Percentiles rank a stretch among this genome's conserved stretches.
phyloP scores from a whole-genome alignment of 345 rosid species.

The Hirschfeldia incana region DNA sequence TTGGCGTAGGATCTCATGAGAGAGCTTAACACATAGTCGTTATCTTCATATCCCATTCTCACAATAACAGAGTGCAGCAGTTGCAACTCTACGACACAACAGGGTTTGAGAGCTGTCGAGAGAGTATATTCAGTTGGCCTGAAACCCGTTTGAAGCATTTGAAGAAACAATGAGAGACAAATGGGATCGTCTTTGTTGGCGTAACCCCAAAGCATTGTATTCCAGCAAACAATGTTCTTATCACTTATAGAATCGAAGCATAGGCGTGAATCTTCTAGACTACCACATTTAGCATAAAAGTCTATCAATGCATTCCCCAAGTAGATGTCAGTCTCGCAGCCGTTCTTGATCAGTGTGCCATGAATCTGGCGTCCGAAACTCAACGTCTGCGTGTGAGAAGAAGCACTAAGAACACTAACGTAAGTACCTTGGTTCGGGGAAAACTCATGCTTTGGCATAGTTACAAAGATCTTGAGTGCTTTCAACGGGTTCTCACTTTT shows the following conservation, averaged over 20 bases:
- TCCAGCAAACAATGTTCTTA: constrained; percentile 84
- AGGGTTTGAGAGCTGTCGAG: constrained; percentile 59
- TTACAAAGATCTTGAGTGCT: constrained; percentile 50
- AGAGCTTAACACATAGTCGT: constrained; percentile 66
- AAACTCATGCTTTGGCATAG: constrained; percentile 50
- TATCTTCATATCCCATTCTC: constrained; percentile 64
- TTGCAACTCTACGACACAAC: constrained; percentile 41
- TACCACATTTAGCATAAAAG: constrained; percentile 67
- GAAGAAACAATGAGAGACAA: constrained; percentile 45
- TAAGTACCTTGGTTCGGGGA: constrained; percentile 59
- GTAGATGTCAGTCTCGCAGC: constrained; percentile 49
- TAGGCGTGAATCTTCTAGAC: constrained; percentile 51
- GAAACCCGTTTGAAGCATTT: constrained; percentile 61
- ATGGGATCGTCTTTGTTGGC: constrained; percentile 44
- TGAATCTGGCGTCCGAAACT: constrained; percentile 59
- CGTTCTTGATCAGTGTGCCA: constrained; percentile 50
- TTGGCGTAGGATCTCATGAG: constrained; percentile 68
- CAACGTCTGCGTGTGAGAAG: constrained; percentile 42
- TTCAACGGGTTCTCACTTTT: constrained; percentile 45
- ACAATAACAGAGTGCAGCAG: constrained; percentile 69
- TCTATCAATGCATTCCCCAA: constrained; percentile 72
- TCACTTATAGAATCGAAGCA: constrained; percentile 58
- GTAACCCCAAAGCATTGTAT: constrained; percentile 68
- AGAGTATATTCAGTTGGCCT: constrained; percentile 74
- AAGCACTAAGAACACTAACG: constrained; percentile 49